These are phyloP conservation scores for Hypoxylon sp. DNA, from an alignment of 2,329 filamentous ascomycete genomes.

Conservation along the genomic window DNA sequence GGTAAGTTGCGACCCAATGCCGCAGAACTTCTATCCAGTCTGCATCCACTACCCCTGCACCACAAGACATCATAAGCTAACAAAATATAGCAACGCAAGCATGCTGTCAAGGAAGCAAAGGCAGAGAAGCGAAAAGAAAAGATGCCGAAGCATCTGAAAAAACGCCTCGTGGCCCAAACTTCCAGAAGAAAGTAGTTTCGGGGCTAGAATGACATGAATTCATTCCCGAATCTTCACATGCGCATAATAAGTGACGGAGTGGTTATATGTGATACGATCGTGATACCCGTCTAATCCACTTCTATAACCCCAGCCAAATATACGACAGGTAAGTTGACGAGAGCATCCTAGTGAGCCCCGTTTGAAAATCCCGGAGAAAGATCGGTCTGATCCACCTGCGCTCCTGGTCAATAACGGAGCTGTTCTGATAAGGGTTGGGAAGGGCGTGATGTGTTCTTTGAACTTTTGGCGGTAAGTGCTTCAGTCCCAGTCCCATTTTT, in stretches of 20 bases:
- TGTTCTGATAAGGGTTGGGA: not conserved
- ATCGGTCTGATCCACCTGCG: not conserved
- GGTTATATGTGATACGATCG: not conserved
- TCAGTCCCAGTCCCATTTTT: constrained; percentile 6
- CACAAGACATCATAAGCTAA: constrained; percentile 40
- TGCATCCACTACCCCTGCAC: not conserved
- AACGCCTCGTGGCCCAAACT: constrained; percentile 77
- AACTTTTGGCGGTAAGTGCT: not conserved
- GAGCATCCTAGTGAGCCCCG: not conserved
- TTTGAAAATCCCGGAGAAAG: no score
- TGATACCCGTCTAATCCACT: not conserved
- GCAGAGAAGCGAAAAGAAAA: constrained; percentile 93
- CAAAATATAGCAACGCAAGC: constrained; percentile 74
- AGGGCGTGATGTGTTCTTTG: not conserved
- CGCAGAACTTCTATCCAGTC: not conserved
- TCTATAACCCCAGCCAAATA: not conserved
- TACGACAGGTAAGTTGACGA: no score
- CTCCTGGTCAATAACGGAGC: not conserved
- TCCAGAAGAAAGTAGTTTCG: constrained; percentile 67
- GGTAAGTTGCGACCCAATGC: constrained; percentile 54
- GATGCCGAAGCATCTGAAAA: constrained; percentile 97
- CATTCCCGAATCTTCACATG: constrained; percentile 1
- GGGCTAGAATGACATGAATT: constrained; percentile 7
- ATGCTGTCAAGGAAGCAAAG: constrained; percentile 93
- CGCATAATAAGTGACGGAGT: not conserved